Evolutionary conservation across 2,329 filamentous ascomycete species (phyloP).

Genomic region (Trichoderma aggressivum): DNA sequence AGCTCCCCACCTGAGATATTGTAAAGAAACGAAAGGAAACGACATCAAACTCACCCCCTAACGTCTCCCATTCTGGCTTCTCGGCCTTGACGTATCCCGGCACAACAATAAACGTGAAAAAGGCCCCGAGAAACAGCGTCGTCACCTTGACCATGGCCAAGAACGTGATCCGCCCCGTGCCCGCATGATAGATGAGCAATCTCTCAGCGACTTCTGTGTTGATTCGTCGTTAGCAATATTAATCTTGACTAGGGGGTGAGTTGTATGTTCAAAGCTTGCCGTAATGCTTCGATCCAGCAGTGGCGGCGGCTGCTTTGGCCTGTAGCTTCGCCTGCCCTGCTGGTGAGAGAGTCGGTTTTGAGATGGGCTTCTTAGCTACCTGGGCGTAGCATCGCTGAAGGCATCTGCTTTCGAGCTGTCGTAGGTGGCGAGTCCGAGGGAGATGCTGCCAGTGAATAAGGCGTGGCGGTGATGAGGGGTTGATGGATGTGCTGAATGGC

Average conservation of each 20-base stretch:
- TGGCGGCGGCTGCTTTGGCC: slow-evolving; percentile 27
- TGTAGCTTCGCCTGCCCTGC: slow-evolving; percentile 29
- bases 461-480: not conserved
- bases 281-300: slow-evolving; percentile 22
- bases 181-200: slow-evolving; percentile 72
- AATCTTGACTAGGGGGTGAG: not conserved
- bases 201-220: slow-evolving; percentile 50
- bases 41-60: slow-evolving; percentile 36
- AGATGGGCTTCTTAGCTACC: slow-evolving; percentile 3
- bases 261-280: slow-evolving; percentile 18
- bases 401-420: slow-evolving; percentile 23
- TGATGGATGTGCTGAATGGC: not conserved
- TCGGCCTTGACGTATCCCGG: slow-evolving; percentile 53
- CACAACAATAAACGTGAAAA: slow-evolving; percentile 62
- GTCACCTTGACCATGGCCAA: slow-evolving; percentile 69
- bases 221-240: not conserved
- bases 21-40: not conserved
- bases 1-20: not conserved
- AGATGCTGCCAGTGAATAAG: not conserved
- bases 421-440: not conserved
- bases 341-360: slow-evolving; percentile 17
- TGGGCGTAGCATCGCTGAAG: slow-evolving; percentile 29
- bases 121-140: slow-evolving; percentile 64
- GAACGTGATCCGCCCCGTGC: slow-evolving; percentile 63
- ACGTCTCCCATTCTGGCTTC: slow-evolving; percentile 35